Evolutionary conservation across 768 basidiomycete species (phyloP), one percentile per base, ranked within the genome.

Genomic region (Paxillus involutus): DNA sequence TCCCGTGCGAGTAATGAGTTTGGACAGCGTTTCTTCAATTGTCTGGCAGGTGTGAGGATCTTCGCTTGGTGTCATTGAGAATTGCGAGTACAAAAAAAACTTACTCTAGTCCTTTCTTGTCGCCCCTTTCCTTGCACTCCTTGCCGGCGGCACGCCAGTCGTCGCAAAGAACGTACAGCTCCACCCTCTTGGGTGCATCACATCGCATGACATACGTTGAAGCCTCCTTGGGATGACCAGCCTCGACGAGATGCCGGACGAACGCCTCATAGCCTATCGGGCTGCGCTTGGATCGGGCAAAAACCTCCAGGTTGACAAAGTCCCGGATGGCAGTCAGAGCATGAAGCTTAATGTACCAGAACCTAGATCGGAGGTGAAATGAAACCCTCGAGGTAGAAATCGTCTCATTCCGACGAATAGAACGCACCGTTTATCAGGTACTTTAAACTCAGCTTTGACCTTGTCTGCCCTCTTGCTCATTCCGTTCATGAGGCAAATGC

Each of bases 221-320:
- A 3, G 92, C 97, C 65, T 96, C 89, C 64, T 83, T 90, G 26
- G 70, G 63, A 67, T 88, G 84, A 0, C 91, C 91, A 37, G 85
- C 82, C 47, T 83, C 78, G 29, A 91, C 81, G 36, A 97, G 79
- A 59, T 91, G 85, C 36, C 78, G 83, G 24, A 94, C 93, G 66
- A 94, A 94, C 0, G 88, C 80, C 65, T 98, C 95, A 64, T 96
- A 98, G 1, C 97, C 96, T 53, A 98, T 98, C 4, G 96, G 95
- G 69, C 89, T 93, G 60, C 92, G 82, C 71, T 84, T 94, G 35
- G 88, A 89, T 61, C 86, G 89, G 2, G 94, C 84, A 66, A 99
- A 96, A 0, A 79, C 67, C 45, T 98, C 94, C 13, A 98, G 78
- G 2, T 80, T 85, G 33, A 94, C 90, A 69, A 94, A 98, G 69